Evolutionary conservation across 2,329 filamentous ascomycete species (phyloP).

Genomic region (Botrytis sinoallii): DNA sequence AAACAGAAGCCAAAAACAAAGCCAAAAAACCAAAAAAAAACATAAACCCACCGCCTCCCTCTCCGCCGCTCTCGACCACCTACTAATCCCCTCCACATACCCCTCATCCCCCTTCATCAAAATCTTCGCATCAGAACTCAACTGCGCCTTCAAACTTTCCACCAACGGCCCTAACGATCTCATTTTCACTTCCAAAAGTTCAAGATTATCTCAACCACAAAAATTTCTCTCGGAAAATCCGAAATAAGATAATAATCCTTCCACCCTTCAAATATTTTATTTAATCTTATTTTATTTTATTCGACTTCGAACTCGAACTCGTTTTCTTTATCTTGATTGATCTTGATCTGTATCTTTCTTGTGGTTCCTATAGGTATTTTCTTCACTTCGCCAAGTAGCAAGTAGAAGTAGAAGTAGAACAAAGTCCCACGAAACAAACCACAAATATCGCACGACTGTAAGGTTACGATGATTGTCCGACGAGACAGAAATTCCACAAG

Average conservation of each 20-base stretch:
- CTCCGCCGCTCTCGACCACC: constrained; percentile 29
- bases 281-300: too few relatives aligned
- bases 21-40: neutral
- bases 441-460: neutral
- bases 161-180: neutral
- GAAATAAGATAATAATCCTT: neutral
- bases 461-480: neutral
- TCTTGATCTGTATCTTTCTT: too few relatives aligned
- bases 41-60: constrained; percentile 27
- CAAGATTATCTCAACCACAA: neutral
- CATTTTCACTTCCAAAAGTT: neutral
- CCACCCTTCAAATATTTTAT: neutral
- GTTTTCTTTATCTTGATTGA: too few relatives aligned
- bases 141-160: constrained; percentile 12
- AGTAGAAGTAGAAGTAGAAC: neutral
- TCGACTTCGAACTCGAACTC: too few relatives aligned
- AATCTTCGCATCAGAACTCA: constrained; percentile 19
- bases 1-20: too few relatives aligned
- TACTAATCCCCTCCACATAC: constrained; percentile 25
- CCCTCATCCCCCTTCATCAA: constrained; percentile 22
- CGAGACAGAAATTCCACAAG: neutral
- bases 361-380: too few relatives aligned
- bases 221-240: neutral
- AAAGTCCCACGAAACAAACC: neutral
- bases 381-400: too few relatives aligned